Conservation (phyloP, 306 rosid genomes). For the Quercus wislizeni region DNA sequence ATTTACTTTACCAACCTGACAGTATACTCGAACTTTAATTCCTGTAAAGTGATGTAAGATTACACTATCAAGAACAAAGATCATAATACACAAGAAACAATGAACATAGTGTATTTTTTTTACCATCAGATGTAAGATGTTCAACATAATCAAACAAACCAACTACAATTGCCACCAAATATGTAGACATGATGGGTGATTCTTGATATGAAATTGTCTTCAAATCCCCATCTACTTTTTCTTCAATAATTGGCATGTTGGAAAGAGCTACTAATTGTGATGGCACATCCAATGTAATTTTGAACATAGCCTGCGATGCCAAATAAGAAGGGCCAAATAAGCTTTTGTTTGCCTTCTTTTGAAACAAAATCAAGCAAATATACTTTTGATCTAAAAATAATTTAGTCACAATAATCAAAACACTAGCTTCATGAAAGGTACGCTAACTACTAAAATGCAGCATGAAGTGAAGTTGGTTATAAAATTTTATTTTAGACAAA, state of each 20-base stretch:
- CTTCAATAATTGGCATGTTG: conserved; percentile 81
- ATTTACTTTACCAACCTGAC: conserved; percentile 83
- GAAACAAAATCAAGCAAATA: not conserved
- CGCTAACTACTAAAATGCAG: not conserved
- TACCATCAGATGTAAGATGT: conserved; percentile 82
- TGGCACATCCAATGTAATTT: conserved; percentile 82
- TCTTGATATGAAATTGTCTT: conserved; percentile 75
- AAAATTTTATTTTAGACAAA: not conserved
- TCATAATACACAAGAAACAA: not conserved
- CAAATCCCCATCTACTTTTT: conserved; percentile 49
- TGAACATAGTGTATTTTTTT: conserved; percentile 11
- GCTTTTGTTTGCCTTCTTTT: not conserved
- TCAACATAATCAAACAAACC: conserved; percentile 91
- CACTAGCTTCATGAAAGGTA: not conserved
- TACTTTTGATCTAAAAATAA: not conserved
- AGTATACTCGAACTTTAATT: conserved; percentile 83
- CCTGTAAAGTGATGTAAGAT: conserved; percentile 72
- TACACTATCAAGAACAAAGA: conserved; percentile 6
- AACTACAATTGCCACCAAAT: conserved; percentile 85
- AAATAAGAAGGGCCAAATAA: not conserved
- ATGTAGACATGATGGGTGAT: conserved; percentile 91
- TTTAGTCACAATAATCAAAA: not conserved
- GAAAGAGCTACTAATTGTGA: conserved; percentile 73
- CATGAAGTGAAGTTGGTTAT: not conserved
- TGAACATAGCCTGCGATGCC: conserved; percentile 68